Evolutionary conservation across 768 basidiomycete genomes (phyloP).

Genomic region (Trametes cubensis): DNA sequence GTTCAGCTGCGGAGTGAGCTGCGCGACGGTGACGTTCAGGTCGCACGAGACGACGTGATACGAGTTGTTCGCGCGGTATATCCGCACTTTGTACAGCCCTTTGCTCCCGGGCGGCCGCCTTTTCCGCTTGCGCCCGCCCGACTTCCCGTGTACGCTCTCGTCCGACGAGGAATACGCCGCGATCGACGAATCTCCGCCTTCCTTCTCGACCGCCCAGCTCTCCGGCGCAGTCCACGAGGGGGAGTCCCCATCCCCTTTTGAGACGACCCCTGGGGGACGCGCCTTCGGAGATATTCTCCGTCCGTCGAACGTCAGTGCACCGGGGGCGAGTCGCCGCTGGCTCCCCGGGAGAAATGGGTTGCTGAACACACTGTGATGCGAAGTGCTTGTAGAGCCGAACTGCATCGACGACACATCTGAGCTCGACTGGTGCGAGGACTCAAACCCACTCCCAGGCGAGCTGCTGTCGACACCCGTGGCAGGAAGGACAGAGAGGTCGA

Average conservation of each 20-base stretch:
- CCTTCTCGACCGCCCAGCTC: slow-evolving; percentile 71
- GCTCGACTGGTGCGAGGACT: slow-evolving; percentile 37
- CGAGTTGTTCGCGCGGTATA: slow-evolving; percentile 73
- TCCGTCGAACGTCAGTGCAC: slow-evolving; percentile 29
- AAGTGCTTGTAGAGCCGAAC: slow-evolving; percentile 39
- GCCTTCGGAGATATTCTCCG: slow-evolving; percentile 60
- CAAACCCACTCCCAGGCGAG: slow-evolving; percentile 49
- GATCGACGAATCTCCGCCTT: slow-evolving; percentile 41
- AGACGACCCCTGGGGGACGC: slow-evolving; percentile 16
- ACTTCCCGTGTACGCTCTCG: slow-evolving; percentile 32
- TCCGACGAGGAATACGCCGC: slow-evolving; percentile 49
- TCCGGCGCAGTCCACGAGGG: slow-evolving; percentile 68
- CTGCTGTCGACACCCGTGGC: slow-evolving; percentile 37
- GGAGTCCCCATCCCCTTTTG: slow-evolving; percentile 24
- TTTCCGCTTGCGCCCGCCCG: slow-evolving; percentile 26
- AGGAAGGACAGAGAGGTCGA: slow-evolving; percentile 47
- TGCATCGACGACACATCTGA: slow-evolving; percentile 34
- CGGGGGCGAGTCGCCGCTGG: slow-evolving; percentile 29
- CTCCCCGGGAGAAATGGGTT: slow-evolving; percentile 40
- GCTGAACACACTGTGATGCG: slow-evolving; percentile 36
- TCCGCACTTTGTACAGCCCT: slow-evolving; percentile 60
- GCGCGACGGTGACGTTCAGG: slow-evolving; percentile 65
- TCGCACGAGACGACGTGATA: slow-evolving; percentile 72
- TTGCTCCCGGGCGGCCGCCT: slow-evolving; percentile 17
- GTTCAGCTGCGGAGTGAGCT: slow-evolving; percentile 64